These are phyloP conservation scores for Nemania sp. DNA, from an alignment of 2,329 filamentous ascomycete species.

Conservation along the genomic window DNA sequence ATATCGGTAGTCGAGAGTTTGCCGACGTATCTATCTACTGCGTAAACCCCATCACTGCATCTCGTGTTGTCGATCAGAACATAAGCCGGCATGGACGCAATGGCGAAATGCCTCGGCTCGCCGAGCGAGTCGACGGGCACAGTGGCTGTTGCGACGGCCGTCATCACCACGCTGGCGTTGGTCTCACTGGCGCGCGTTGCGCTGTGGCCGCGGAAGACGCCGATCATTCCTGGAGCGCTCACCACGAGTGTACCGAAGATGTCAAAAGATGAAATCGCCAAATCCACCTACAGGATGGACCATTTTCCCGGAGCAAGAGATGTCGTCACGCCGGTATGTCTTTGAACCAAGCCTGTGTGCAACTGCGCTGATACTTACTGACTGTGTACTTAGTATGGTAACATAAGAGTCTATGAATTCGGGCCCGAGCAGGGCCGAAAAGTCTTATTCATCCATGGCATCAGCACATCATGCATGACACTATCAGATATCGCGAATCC, in stretches of 20 bases:
- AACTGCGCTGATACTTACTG: neutral
- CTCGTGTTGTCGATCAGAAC: no score
- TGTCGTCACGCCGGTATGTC: conserved; percentile 64
- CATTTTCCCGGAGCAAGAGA: conserved; percentile 73
- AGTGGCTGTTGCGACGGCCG: conserved; percentile 45
- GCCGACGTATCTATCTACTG: no score
- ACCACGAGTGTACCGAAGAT: conserved; percentile 45
- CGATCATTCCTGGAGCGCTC: conserved; percentile 50
- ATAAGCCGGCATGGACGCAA: conserved; percentile 40
- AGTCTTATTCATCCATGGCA: conserved; percentile 79
- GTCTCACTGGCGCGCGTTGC: conserved; percentile 41
- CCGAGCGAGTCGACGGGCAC: conserved; percentile 34
- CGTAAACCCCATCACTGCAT: no score
- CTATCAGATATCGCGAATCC: conserved; percentile 67
- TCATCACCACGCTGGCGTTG: conserved; percentile 47
- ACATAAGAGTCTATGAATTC: conserved; percentile 79
- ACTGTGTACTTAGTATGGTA: conserved; percentile 60
- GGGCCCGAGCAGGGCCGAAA: conserved; percentile 74
- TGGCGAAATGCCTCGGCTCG: conserved; percentile 32
- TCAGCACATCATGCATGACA: conserved; percentile 79
- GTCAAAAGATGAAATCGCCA: conserved; percentile 42
- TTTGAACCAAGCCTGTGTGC: neutral
- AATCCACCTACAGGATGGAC: conserved; percentile 64
- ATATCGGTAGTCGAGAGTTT: no score
- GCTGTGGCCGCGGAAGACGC: conserved; percentile 47